Percentiles rank a stretch among this genome's conserved stretches.
Conservation (phyloP, 495 filamentous ascomycete genomes). For the Neurospora sp. region DNA sequence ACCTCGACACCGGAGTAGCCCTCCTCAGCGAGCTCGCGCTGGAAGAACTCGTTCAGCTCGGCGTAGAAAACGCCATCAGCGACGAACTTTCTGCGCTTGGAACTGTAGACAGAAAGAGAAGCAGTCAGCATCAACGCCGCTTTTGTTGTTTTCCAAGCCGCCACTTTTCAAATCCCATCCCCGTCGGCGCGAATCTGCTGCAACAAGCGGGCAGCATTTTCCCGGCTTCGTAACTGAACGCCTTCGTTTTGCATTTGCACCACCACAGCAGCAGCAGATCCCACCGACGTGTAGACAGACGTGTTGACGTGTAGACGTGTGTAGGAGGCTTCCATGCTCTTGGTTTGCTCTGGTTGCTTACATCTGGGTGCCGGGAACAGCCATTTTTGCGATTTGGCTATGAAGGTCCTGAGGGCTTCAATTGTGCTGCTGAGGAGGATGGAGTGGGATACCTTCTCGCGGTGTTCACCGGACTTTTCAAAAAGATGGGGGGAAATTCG, state of each 20-base stretch:
- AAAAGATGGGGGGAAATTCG: constrained; percentile 21
- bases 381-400: constrained; percentile 36
- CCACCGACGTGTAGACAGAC: not conserved
- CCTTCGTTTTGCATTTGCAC: not conserved
- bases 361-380: constrained; percentile 43
- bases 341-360: constrained; percentile 26
- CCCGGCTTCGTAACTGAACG: not conserved
- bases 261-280: not conserved
- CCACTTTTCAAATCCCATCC: not conserved
- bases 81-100: constrained; percentile 99
- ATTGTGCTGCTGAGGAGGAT: constrained; percentile 18
- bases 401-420: constrained; percentile 14
- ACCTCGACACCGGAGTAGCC: constrained; percentile 99
- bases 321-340: not conserved
- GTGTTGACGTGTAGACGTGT: not conserved
- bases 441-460: constrained; percentile 16
- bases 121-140: constrained; percentile 10
- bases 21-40: constrained; percentile 98
- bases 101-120: constrained; percentile 39
- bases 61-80: constrained; percentile 99
- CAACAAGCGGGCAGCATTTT: not conserved
- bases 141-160: not conserved
- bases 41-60: constrained; percentile 99
- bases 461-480: constrained; percentile 22
- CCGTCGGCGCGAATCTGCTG: not conserved